Base-by-base conservation (phyloP, 345 rosid species). In the Boechera divaricarpa region DNA sequence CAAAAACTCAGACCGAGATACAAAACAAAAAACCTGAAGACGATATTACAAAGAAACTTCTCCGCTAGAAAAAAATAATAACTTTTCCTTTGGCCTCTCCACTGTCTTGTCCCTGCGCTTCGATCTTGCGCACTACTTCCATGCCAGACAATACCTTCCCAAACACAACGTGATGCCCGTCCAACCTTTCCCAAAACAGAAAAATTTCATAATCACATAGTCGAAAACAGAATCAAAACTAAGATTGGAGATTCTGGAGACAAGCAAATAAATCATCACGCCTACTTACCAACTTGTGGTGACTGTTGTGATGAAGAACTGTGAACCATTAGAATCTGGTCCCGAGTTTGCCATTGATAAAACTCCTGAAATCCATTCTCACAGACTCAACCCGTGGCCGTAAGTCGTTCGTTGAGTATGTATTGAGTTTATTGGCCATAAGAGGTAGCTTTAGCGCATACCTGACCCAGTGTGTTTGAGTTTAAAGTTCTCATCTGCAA, bases 291-390 rank as follows among this genome's bases (percentile, higher is more conserved):
- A 93, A 86, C 82, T 79, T 4, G 94, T 93, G 74, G 85, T 77
- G 73, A 95, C 90, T 4, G 94, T 86, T 39, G 99, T 91, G 63
- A 95, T 87, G 84, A 92, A 95, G 85, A 95, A 95, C 59, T 95
- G 98, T 35, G 96, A 95, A 52, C 94, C 97, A 77, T 91, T 91
- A 11, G 94, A 87, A 81, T 92, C 94, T 28, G 86, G 79, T 63
- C 98, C 98, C 11, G 91, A 86, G 81, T 95, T 91, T 42, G 94
- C 97, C 99, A 92, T 93, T 10, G 97, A 95, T 47, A 95, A 73
- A 24, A 80, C 11, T 56, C 99, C 98, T 88, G 84, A 33, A 52
- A 74, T 35, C 13, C 63, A 78, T 72, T 16, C 16, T 56, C 11
- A 24, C 38, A 58, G 24, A 66, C 56, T 58, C 68, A 49, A 18